These are phyloP conservation scores for Aureobasidium uvarum DNA, from an alignment of 2,329 filamentous ascomycete genomes.

Conservation along the genomic window DNA sequence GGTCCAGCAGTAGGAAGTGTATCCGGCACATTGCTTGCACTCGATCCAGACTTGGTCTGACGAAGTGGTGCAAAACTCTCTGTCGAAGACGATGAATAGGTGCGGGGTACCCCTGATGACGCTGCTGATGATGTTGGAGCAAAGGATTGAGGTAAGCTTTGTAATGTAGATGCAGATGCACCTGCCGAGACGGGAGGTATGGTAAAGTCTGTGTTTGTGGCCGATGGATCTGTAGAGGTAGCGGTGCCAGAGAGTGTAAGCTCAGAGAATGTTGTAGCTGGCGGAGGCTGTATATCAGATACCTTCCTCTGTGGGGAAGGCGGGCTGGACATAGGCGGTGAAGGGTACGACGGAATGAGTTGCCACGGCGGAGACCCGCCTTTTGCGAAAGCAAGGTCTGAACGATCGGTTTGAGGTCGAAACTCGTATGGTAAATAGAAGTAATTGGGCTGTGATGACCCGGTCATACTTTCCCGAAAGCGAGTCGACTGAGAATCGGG, in stretches of 20 bases:
- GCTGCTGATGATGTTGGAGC: not conserved
- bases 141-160: not conserved
- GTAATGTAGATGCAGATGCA: conserved; percentile 3
- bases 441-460: conserved; percentile 18
- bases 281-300: conserved; percentile 17
- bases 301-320: conserved; percentile 42
- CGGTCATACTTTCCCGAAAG: conserved; percentile 25
- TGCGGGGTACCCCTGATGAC: conserved; percentile 7
- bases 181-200: not conserved
- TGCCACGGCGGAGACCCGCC: conserved; percentile 25
- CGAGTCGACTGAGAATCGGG: conserved; percentile 1
- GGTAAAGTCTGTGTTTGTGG: not conserved
- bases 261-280: conserved; percentile 15
- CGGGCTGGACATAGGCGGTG: conserved; percentile 54
- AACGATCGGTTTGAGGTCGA: conserved; percentile 18
- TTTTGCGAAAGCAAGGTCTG: conserved; percentile 13
- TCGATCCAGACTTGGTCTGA: conserved; percentile 12
- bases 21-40: conserved; percentile 16
- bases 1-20: conserved; percentile 22
- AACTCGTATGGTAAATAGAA: conserved; percentile 20
- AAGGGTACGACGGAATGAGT: conserved; percentile 42
- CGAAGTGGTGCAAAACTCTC: conserved; percentile 32
- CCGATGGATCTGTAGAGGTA: conserved; percentile 1
- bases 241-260: conserved; percentile 1
- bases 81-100: conserved; percentile 22